Evolutionary conservation across 352 stramenopile species (phyloP).

Genomic region (Phytopythium chamaehyphon): DNA sequence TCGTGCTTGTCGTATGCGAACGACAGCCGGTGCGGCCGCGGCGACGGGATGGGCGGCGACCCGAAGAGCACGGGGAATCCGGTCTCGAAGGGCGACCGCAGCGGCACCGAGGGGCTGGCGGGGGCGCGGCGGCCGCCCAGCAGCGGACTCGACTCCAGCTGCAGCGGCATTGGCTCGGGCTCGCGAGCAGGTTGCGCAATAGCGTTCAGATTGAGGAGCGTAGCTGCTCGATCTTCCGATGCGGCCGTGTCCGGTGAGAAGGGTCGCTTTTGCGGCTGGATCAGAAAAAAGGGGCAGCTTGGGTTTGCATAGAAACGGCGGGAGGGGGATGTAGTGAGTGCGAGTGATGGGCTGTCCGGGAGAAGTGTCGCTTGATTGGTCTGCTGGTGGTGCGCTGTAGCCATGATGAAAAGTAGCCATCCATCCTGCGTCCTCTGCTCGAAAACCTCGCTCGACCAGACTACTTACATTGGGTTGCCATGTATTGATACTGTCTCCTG

Average conservation of each 20-base stretch:
- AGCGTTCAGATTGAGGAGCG: background rate
- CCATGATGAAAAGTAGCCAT: too few species aligned
- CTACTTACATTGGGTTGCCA: too few species aligned
- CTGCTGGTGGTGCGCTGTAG: too few species aligned
- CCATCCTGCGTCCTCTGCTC: too few species aligned
- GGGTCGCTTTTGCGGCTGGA: background rate
- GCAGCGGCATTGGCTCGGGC: slow-evolving; percentile 7
- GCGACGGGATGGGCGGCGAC: slow-evolving; percentile 43
- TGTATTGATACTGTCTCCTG: too few species aligned
- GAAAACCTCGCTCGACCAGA: too few species aligned
- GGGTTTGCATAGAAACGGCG: background rate
- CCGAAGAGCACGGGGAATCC: slow-evolving; percentile 68
- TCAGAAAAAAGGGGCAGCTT: background rate
- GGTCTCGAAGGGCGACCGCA: slow-evolving; percentile 62
- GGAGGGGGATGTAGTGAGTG: too few species aligned
- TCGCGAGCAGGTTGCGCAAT: too few species aligned
- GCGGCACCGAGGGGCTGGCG: slow-evolving; percentile 20
- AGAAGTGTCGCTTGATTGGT: too few species aligned
- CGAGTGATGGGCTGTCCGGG: too few species aligned
- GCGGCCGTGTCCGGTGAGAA: background rate
- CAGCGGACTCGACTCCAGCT: slow-evolving; percentile 16
- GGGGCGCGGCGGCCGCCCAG: slow-evolving; percentile 11
- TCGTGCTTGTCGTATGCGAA: slow-evolving; percentile 37
- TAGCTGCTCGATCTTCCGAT: background rate
- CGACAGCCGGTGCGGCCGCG: slow-evolving; percentile 45